Evolutionary conservation across 2,329 filamentous ascomycete species (phyloP), one percentile per base, ranked within the genome.

Genomic region (Penicillium sp.): DNA sequence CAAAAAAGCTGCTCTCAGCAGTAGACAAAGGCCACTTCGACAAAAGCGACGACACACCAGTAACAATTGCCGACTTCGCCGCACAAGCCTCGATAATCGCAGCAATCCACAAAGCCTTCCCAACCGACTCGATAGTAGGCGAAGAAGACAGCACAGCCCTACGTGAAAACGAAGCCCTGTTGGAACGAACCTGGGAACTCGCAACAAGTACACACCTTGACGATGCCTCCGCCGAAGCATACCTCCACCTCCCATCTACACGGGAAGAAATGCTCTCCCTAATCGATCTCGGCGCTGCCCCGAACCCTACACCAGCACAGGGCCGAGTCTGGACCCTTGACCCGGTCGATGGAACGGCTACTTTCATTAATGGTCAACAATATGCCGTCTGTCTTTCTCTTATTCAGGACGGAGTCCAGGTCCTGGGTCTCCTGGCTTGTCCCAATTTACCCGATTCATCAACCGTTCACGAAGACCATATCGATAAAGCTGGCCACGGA

Each of bases 41-140:
- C 62, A 86, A 87, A 65, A 74, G 73, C 49, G 84, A 87, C 65
- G 71, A 76, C 42, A 80, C 79, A 0, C 84, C 84, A 20, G 84
- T 87, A 44, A 86, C 84, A 1, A 78, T 84, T 30, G 84, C 83
- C 52, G 84, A 87, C 64, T 86, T 86, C 62, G 84, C 82, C 33
- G 80, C 82, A 2, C 84, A 87, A 66, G 83, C 84, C 8, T 72
- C 86, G 29, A 76, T 87, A 59, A 85, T 85, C 60, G 75, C 74
- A 49, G 78, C 81, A 23, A 70, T 86, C 39, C 81, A 79, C 61
- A 67, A 69, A 23, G 74, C 68, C 40, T 86, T 84, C 58, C 83
- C 83, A 0, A 55, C 68, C 2, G 84, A 86, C 59, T 63, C 65
- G n/a, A 84, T 86, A 56, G 73, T 87, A 33, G 84, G 83, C 49